These are phyloP conservation scores for Pyrenula aspistea DNA, from an alignment of 495 filamentous ascomycete genomes.

Conservation along the genomic window DNA sequence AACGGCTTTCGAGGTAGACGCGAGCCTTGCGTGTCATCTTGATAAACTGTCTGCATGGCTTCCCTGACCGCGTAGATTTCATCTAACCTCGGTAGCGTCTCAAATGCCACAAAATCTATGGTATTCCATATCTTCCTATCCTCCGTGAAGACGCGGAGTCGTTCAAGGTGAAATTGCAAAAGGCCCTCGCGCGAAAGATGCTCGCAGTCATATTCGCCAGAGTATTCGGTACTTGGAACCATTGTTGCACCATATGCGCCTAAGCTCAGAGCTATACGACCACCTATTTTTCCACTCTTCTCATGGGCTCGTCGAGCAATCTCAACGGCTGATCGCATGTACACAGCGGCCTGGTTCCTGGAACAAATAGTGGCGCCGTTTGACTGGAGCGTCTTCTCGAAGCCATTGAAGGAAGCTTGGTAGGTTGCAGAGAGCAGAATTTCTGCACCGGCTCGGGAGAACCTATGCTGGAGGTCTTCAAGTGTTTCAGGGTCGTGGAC, in stretches of 20 bases:
- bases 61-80: conserved; percentile 48
- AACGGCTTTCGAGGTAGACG: conserved; percentile 16
- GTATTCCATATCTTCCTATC: conserved; percentile 12
- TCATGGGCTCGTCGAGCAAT: conserved; percentile 12
- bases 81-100: conserved; percentile 46
- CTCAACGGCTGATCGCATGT: conserved; percentile 16
- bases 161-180: conserved; percentile 38
- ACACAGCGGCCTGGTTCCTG: conserved; percentile 4
- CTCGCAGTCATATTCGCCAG: conserved; percentile 36
- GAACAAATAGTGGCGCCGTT: conserved; percentile 3
- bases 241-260: conserved; percentile 57
- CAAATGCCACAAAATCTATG: conserved; percentile 49
- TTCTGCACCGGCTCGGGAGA: conserved; percentile 40
- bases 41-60: conserved; percentile 18
- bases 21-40: conserved; percentile 1
- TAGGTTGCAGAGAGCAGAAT: conserved; percentile 55
- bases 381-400: conserved; percentile 21
- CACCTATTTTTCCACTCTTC: conserved; percentile 6
- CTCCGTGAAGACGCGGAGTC: conserved; percentile 35
- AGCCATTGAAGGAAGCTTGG: conserved; percentile 44
- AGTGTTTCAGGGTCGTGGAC: conserved; percentile 36
- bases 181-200: conserved; percentile 20
- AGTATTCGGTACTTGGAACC: conserved; percentile 51
- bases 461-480: conserved; percentile 37
- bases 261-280: conserved; percentile 36